Evolutionary conservation across 192 early-diverging fungal species (phyloP), one percentile per base, ranked within the genome.

Genomic region (Tieghemiomyces parasiticus): DNA sequence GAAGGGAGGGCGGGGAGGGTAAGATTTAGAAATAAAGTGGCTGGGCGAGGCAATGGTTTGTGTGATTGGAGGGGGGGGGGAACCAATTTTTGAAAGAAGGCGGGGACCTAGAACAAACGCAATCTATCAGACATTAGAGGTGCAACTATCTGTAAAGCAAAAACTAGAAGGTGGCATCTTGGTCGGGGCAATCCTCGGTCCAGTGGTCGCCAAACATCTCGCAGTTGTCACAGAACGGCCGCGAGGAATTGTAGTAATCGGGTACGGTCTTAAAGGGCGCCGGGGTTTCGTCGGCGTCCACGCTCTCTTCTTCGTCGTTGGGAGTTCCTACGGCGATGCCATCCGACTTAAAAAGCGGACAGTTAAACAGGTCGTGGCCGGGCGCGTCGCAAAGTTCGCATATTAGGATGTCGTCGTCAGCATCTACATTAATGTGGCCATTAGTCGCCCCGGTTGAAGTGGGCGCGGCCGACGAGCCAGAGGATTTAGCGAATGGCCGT

Each of bases 161-260:
- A 38, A n/a, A 4, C 35, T 76, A 85, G 65, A 82, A 85, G 46
- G 79, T 81, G 60, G 82, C 83, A 48, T 85, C 78, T 63, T 74
- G 75, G 62, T 84, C 80, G 16, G 84, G 86, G 60, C 84, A 89
- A 44, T 82, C 74, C 32, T 80, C 74, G 0, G 84, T 89, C 64
- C 78, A 77, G 52, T 89, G 84, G n/a, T 67, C 69, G 12, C 68
- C 78, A 72, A 79, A 79, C 44, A 74, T 75, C 60, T 89, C 86
- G 67, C 86, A 89, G 67, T 86, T 84, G 38, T 86, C 84, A 61
- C 86, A 89, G 62, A 82, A 89, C 67, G 67, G 67, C 33, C 73
- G 58, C 10, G 61, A 65, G 9, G 62, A 55, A 54, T 71, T 69
- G 44, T 65, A 60, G 31, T 46, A 20, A 12, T 54, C 52, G 32